Base-by-base conservation (phyloP, 331 rosid genomes). In the Stylosanthes scabra region DNA sequence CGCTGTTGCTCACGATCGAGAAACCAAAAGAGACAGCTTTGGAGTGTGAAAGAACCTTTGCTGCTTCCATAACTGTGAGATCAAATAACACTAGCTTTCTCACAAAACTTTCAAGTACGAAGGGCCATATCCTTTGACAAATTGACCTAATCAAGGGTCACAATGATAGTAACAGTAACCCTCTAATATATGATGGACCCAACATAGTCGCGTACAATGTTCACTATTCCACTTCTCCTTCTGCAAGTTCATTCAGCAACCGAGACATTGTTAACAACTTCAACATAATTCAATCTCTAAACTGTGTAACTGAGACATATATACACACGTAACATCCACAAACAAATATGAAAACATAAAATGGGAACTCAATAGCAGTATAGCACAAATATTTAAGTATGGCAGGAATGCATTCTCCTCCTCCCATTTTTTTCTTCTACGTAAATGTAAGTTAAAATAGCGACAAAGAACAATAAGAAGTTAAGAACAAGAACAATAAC, bases 51-150 rank as follows among this genome's bases (percentile, higher is more conserved):
- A 91, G 81, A 58, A 81, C 50, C 28, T 89, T 85, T 9, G 83
- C 77, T 3, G 81, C 80, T 51, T 85, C 97, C 99, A 94, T 94
- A 70, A 72, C 45, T 54, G 77, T 5, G 66, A 62, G 42, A 47
- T 40, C 49, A 59, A 71, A 72, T 47, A 67, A 47, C 72, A 50
- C 69, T 40, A 52, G 58, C 62, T 29, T 75, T 70, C 9, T 69
- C 31, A 45, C 31, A 59, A 70, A 28, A 54, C 28, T 49, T 6
- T 1, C 6, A 29, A 66, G 45, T 54, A 44, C 65, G 46, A 44
- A 55, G 68, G 51, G 4, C 45, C 65, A 75, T 56, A 71, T 60
- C 51, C 74, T 75, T 56, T 37, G 37, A 47, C 57, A 71, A 39
- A 55, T 9, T 11, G 64, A 66, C 25, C 63, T 41, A 76, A 42